phyloP scores from a whole-genome alignment of 2,329 filamentous ascomycete genomes.

The Penicillium olsonii region DNA sequence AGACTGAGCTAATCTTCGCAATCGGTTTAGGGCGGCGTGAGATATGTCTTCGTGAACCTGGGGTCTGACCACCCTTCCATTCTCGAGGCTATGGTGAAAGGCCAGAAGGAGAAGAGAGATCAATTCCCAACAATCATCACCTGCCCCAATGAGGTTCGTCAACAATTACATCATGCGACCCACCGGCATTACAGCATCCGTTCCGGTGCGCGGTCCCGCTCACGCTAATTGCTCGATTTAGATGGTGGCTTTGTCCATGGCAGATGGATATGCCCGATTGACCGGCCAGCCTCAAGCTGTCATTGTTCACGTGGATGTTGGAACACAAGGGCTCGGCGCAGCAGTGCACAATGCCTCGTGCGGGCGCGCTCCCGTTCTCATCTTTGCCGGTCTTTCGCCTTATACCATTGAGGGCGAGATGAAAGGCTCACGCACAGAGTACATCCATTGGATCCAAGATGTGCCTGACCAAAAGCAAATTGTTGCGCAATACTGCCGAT shows the following conservation, averaged over 20 bases:
- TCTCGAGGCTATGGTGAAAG: conserved; percentile 78
- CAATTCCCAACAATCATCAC: conserved; percentile 74
- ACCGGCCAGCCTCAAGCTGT: conserved; percentile 74
- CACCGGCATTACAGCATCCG: neutral
- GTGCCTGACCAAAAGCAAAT: conserved; percentile 81
- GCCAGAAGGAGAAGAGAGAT: conserved; percentile 65
- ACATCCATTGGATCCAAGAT: conserved; percentile 85
- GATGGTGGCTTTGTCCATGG: conserved; percentile 86
- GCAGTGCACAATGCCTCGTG: conserved; percentile 78
- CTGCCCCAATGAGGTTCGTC: conserved; percentile 72
- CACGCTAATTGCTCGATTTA: conserved; percentile 33
- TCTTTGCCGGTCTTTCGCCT: conserved; percentile 77
- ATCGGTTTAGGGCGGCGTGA: conserved; percentile 48
- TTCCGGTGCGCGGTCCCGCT: conserved; percentile 10
- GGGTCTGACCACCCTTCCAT: conserved; percentile 69
- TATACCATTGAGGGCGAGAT: conserved; percentile 77
- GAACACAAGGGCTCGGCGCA: conserved; percentile 74
- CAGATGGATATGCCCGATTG: conserved; percentile 74
- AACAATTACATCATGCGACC: conserved; percentile 1
- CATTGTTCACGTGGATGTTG: conserved; percentile 79
- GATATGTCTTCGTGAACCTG: conserved; percentile 55
- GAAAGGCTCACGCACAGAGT: conserved; percentile 75
- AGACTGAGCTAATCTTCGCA: neutral
- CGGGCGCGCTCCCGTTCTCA: conserved; percentile 71
- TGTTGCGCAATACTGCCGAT: conserved; percentile 81